These are phyloP conservation scores for Annona cherimola DNA, from an alignment of 164 flowering plant genomes.

Conservation along the genomic window DNA sequence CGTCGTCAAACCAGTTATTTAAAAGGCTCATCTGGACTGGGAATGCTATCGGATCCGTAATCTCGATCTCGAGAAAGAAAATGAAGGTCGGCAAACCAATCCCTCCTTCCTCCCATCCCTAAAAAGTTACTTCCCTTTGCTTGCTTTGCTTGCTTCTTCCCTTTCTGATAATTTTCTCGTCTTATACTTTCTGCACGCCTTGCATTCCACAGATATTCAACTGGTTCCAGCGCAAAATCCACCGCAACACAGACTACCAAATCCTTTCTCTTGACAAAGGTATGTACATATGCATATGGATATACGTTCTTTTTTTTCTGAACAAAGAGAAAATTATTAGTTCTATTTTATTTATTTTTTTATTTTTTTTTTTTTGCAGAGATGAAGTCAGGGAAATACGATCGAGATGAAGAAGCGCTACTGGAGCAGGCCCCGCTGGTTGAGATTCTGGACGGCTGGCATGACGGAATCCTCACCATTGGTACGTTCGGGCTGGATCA, in stretches of 20 bases:
- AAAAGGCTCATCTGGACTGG: too few relatives aligned
- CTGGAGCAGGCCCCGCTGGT: slow-evolving; percentile 27
- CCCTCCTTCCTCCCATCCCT: background rate
- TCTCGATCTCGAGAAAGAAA: too few relatives aligned
- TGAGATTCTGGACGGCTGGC: slow-evolving; percentile 48
- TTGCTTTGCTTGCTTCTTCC: background rate
- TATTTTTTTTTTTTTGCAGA: slow-evolving; percentile 10
- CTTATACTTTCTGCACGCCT: background rate
- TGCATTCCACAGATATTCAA: slow-evolving; percentile 44
- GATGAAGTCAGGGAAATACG: slow-evolving; percentile 19
- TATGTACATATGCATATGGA: background rate
- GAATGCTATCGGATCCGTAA: too few relatives aligned
- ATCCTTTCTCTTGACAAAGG: slow-evolving; percentile 20
- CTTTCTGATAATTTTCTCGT: background rate
- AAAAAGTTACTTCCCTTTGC: background rate
- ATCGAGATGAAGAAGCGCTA: slow-evolving; percentile 33
- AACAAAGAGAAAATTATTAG: too few relatives aligned
- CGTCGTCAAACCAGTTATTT: too few relatives aligned
- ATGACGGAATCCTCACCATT: slow-evolving; percentile 53
- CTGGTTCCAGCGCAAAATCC: slow-evolving; percentile 57
- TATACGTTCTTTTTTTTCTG: too few relatives aligned
- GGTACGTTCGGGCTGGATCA: slow-evolving; percentile 67
- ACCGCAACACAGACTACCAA: slow-evolving; percentile 21
- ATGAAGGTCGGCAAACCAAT: background rate
- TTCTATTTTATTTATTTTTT: background rate